Base-by-base conservation (phyloP, 1,139 yeast species). In the Debaryomyces sp. region DNA sequence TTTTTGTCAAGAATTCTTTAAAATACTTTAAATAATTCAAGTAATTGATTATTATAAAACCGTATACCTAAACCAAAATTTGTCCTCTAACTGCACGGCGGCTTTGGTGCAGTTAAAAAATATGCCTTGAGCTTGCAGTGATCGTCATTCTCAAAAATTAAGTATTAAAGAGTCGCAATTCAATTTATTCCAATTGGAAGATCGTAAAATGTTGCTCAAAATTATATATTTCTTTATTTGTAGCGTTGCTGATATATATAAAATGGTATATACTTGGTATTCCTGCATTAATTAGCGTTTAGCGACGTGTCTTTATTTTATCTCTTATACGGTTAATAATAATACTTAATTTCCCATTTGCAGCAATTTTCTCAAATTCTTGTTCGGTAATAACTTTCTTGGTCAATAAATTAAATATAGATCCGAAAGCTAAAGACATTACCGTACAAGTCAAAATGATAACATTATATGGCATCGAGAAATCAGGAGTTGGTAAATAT, bases 401-500 rank as follows among this genome's bases (percentile, higher is more conserved):
- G 18, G 87, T 84, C 40, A 94, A 64, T 49, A 92, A 72, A 60
- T 94, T 92, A 71, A 85, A 91, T 7, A 92, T 62, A 0, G 95
- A 82, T 3, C 99, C 99, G 70, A 92, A 94, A 0, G 94, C 85
- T 52, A 94, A 71, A 0, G 99, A 92, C 88, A 94, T 87, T 9
- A 91, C 87, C 0, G 99, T 95, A 22, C 97, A 89, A 0, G 98
- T 89, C 54, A 95, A 75, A 43, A 95, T 95, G 51, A 95, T 94
- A 42, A 95, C 99, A 61, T 95, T 95, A 65, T 95, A 95, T 1
- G 99, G 99, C 99, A 95, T 95, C 51, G 96, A 89, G 67, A 95
- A 95, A 71, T 95, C 99, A 0, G 99, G 99, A 0, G 98, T 95
- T 2, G 99, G 97, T 46, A 95, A 77, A 0, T 96, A 84, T 43